Evolutionary conservation across 1,284 basidiomycete species (phyloP).

Genomic region (Austropuccinia psidii): DNA sequence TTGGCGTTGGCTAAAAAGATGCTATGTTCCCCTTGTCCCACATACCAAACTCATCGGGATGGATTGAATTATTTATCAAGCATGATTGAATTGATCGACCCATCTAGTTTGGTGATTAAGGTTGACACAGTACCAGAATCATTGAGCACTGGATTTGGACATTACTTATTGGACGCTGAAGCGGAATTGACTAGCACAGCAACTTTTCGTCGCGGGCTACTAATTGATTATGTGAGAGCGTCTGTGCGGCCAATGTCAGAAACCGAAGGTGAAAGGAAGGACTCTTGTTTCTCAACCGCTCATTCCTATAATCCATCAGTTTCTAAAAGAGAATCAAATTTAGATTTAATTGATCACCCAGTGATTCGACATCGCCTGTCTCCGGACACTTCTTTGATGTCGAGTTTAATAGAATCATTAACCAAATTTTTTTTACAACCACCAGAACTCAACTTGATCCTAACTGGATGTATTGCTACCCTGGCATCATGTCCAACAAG

Average conservation of each 20-base stretch:
- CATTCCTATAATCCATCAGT: background rate
- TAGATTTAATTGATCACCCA: slow-evolving; percentile 32
- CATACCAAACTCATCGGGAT: slow-evolving; percentile 31
- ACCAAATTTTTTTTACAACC: slow-evolving; percentile 43
- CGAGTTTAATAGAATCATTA: slow-evolving; percentile 40
- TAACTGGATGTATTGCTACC: slow-evolving; percentile 41
- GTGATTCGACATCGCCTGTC: slow-evolving; percentile 38
- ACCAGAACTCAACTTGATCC: slow-evolving; percentile 44
- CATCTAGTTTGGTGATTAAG: slow-evolving; percentile 11
- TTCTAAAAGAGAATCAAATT: background rate
- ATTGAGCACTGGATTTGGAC: slow-evolving; percentile 26
- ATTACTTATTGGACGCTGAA: slow-evolving; percentile 33
- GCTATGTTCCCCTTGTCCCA: slow-evolving; percentile 19
- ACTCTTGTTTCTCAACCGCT: background rate
- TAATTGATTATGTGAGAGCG: slow-evolving; percentile 30
- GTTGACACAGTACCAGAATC: background rate
- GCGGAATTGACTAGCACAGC: slow-evolving; percentile 30
- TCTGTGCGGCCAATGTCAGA: slow-evolving; percentile 14
- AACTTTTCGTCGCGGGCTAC: slow-evolving; percentile 31
- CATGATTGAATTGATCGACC: slow-evolving; percentile 29
- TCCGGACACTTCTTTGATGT: slow-evolving; percentile 40
- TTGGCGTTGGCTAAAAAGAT: slow-evolving; percentile 13
- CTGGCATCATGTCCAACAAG: slow-evolving; percentile 42
- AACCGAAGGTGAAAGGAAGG: background rate
- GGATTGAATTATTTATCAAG: slow-evolving; percentile 18